Evolutionary conservation across 306 rosid genomes (phyloP).

Genomic region (Vachellia pachyceras): DNA sequence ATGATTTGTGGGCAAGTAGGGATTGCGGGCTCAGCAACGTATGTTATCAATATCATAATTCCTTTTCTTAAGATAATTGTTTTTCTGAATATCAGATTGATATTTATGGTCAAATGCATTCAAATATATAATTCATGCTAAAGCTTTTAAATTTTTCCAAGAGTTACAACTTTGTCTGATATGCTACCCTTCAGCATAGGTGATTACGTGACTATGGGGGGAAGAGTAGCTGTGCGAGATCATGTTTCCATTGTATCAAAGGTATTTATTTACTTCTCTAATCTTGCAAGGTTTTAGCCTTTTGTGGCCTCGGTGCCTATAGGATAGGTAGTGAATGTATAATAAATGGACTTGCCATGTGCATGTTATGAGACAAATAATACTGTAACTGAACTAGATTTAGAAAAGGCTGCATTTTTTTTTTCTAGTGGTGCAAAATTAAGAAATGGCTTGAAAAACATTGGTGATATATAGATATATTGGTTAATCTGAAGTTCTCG

Average conservation of each 20-base stretch:
- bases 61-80: not conserved
- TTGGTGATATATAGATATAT: not conserved
- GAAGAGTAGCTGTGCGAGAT: slow-evolving; percentile 93
- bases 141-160: slow-evolving; percentile 29
- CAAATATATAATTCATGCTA: slow-evolving; percentile 24
- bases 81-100: not conserved
- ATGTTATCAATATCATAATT: slow-evolving; percentile 34
- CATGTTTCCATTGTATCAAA: slow-evolving; percentile 79
- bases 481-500: slow-evolving; percentile 29
- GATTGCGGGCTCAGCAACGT: slow-evolving; percentile 94
- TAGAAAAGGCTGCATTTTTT: slow-evolving; percentile 13
- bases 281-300: slow-evolving; percentile 28
- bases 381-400: not conserved
- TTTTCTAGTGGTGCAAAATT: not conserved
- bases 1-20: slow-evolving; percentile 98
- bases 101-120: slow-evolving; percentile 17
- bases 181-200: slow-evolving; percentile 66
- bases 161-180: slow-evolving; percentile 31
- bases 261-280: slow-evolving; percentile 47
- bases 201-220: slow-evolving; percentile 87
- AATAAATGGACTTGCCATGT: not conserved
- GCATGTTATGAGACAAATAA: slow-evolving; percentile 11
- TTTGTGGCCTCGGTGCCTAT: slow-evolving; percentile 22
- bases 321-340: slow-evolving; percentile 31
- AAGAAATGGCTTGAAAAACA: slow-evolving; percentile 13